Evolutionary conservation across 495 filamentous ascomycete genomes (phyloP).

Genomic region (Penicillium pulvis): DNA sequence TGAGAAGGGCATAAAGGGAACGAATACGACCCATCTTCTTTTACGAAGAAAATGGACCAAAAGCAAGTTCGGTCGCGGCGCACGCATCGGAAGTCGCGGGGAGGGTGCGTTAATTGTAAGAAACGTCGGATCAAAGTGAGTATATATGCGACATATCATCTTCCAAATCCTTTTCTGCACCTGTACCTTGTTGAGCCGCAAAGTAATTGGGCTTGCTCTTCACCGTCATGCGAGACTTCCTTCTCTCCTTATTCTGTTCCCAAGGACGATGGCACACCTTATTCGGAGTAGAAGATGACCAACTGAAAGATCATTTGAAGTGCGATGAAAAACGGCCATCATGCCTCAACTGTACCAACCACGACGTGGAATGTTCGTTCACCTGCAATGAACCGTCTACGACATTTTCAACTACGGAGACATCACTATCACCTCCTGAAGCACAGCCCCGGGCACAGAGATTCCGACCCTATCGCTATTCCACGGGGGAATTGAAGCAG

Average conservation of each 20-base stretch:
- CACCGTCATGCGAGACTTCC: conserved; percentile 4
- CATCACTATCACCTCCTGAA: not conserved
- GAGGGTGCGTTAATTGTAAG: conserved; percentile 38
- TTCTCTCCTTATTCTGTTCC: conserved; percentile 6
- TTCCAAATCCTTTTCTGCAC: not conserved
- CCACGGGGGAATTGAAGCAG: conserved; percentile 14
- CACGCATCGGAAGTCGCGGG: conserved; percentile 37
- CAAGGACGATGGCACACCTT: not conserved
- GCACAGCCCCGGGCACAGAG: conserved; percentile 13
- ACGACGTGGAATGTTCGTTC: conserved; percentile 34
- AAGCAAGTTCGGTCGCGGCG: conserved; percentile 23
- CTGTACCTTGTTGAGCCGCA: too few species aligned
- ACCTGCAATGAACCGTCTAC: conserved; percentile 6
- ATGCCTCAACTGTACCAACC: conserved; percentile 34
- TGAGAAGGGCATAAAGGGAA: conserved; percentile 16
- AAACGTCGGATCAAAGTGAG: conserved; percentile 40
- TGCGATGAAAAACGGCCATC: conserved; percentile 40
- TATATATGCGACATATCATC: not conserved
- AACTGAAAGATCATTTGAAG: conserved; percentile 21
- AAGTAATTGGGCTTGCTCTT: not conserved
- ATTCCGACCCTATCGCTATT: conserved; percentile 30
- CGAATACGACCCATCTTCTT: conserved; percentile 17
- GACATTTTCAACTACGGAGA: too few species aligned
- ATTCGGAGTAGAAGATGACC: not conserved
- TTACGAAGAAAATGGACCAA: conserved; percentile 9